Percentiles rank a stretch among this genome's conserved stretches.
Conservation (phyloP, 2,329 filamentous ascomycete genomes). For the Fusarium napiforme region DNA sequence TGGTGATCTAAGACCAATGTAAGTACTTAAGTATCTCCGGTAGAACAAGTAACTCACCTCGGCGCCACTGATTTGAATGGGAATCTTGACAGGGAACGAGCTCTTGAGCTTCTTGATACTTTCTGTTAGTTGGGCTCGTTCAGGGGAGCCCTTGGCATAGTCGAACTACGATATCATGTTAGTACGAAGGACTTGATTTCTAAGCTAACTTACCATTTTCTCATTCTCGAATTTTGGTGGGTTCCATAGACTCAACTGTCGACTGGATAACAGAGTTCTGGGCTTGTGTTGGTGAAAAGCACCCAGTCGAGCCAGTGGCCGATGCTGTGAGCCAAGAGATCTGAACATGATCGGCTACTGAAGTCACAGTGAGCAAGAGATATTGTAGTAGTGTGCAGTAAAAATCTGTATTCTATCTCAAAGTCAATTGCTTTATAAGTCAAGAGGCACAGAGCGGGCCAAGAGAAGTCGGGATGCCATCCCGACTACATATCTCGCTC, state of each 20-base stretch:
- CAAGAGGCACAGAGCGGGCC: not conserved
- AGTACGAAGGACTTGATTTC: fast-evolving
- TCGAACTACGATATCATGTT: constrained; percentile 15
- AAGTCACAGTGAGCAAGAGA: too few species aligned
- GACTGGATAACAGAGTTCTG: not conserved
- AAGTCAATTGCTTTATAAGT: not conserved
- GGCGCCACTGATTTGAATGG: constrained; percentile 20
- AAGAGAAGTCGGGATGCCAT: constrained; percentile 16
- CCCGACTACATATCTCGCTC: constrained; percentile 17
- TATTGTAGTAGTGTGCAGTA: too few species aligned
- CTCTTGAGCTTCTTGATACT: constrained; percentile 29
- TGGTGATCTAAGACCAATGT: not conserved
- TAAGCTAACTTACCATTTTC: constrained; percentile 15
- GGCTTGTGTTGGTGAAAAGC: not conserved
- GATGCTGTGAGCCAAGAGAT: constrained; percentile 8
- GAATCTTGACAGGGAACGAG: constrained; percentile 27
- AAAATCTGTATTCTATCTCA: not conserved
- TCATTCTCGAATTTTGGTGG: constrained; percentile 39
- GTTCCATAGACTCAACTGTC: constrained; percentile 26
- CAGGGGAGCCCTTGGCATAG: constrained; percentile 35
- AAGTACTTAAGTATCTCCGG: fast-evolving
- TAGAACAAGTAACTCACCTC: not conserved
- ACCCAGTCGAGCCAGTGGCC: constrained; percentile 13
- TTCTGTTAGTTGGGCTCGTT: constrained; percentile 29
- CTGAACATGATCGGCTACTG: constrained; percentile 14